These are phyloP conservation scores for Exserohilum turcica DNA, from an alignment of 2,329 filamentous ascomycete genomes.

Conservation along the genomic window DNA sequence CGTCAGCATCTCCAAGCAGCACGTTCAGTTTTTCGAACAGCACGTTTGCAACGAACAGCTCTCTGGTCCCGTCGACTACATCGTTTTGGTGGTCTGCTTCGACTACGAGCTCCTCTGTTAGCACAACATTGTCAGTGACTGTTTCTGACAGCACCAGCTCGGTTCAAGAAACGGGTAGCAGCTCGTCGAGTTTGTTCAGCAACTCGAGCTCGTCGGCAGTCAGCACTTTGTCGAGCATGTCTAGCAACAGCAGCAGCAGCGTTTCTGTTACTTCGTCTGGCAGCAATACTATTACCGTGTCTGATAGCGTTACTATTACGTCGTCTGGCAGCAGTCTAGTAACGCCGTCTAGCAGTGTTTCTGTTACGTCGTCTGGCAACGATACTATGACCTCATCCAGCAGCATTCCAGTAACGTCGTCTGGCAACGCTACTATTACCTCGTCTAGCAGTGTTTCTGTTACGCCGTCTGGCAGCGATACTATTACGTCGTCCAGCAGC, in stretches of 20 bases:
- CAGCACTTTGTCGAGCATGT: not conserved
- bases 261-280: not conserved
- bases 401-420: no score
- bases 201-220: not conserved
- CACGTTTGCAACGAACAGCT: slow-evolving; percentile 2
- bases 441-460: no score
- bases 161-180: slow-evolving; percentile 1
- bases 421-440: no score
- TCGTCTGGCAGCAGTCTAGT: no score
- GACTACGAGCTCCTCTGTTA: not conserved
- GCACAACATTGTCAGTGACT: not conserved
- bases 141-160: not conserved
- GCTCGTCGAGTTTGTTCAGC: not conserved
- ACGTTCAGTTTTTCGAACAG: not conserved
- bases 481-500: no score
- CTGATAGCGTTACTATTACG: no score
- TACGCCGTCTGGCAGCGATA: no score
- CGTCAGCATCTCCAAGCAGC: not conserved
- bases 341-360: no score
- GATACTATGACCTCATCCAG: no score
- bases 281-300: no score
- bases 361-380: no score
- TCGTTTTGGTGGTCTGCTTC: not conserved
- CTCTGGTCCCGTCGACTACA: not conserved
- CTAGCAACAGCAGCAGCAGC: not conserved